Evolutionary conservation across 345 rosid genomes (phyloP).

Genomic region (Populus simonii): DNA sequence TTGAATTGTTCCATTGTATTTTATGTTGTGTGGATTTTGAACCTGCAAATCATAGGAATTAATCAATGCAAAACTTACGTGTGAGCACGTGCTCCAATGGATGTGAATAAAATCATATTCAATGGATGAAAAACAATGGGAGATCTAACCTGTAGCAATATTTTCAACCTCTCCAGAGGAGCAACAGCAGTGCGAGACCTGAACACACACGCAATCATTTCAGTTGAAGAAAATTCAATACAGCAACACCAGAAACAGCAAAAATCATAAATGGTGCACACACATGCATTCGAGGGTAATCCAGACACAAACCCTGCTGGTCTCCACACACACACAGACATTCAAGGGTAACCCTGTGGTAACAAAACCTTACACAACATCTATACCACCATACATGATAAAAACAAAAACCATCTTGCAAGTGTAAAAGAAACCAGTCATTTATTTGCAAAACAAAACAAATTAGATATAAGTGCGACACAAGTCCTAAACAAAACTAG

Average conservation of each 20-base stretch:
- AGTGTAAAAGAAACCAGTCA: background rate
- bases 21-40: slow-evolving; percentile 79
- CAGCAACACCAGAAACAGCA: background rate
- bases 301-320: background rate
- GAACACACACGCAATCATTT: slow-evolving; percentile 4
- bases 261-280: background rate
- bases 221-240: background rate
- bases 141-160: slow-evolving; percentile 63
- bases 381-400: background rate
- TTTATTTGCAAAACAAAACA: background rate
- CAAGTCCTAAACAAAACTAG: background rate
- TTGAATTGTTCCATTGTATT: slow-evolving; percentile 77
- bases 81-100: background rate
- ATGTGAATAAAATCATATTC: background rate
- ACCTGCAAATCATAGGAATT: slow-evolving; percentile 43
- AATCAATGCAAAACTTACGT: slow-evolving; percentile 7
- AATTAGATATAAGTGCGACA: background rate
- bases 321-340: background rate
- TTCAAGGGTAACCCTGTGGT: background rate
- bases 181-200: slow-evolving; percentile 98
- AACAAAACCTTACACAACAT: background rate
- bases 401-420: background rate
- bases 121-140: background rate
- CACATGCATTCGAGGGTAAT: background rate
- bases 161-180: slow-evolving; percentile 90